A percentile compares a stretch with the other conserved stretches of the same genome.
Conservation (phyloP, 495 filamentous ascomycete genomes). For the Wilcoxina mikolae region DNA sequence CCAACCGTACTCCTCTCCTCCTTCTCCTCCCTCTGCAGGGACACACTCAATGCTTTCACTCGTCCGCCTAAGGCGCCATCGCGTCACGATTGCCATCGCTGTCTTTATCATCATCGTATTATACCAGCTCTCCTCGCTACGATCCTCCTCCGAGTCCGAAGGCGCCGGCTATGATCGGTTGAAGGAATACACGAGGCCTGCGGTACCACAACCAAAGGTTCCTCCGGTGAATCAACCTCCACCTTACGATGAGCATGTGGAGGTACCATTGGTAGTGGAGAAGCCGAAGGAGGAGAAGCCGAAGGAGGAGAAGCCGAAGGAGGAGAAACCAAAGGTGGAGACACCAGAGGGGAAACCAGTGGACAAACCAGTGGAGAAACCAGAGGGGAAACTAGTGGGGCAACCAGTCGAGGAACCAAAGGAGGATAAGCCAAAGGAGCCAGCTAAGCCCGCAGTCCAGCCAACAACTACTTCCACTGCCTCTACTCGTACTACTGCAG, state of each 20-base stretch:
- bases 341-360: no score
- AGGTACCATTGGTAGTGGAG: not conserved
- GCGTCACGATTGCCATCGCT: not conserved
- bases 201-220: not conserved
- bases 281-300: not conserved
- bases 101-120: slow-evolving; percentile 1
- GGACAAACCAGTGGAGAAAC: not conserved
- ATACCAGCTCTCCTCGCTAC: slow-evolving; percentile 2
- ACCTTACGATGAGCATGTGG: no score
- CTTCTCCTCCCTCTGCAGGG: not conserved
- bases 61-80: not conserved
- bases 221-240: not conserved
- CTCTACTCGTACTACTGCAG: not conserved
- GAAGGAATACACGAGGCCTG: not conserved
- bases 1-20: not conserved
- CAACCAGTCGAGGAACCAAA: not conserved
- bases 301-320: not conserved
- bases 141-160: not conserved
- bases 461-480: not conserved
- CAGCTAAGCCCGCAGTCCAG: not conserved
- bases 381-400: not conserved
- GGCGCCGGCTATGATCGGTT: no score
- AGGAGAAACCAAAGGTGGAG: not conserved
- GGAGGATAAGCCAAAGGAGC: not conserved
- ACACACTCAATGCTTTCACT: not conserved